These are phyloP conservation scores for Reticulascus tulasneorum DNA, from an alignment of 2,329 filamentous ascomycete species.

Conservation along the genomic window DNA sequence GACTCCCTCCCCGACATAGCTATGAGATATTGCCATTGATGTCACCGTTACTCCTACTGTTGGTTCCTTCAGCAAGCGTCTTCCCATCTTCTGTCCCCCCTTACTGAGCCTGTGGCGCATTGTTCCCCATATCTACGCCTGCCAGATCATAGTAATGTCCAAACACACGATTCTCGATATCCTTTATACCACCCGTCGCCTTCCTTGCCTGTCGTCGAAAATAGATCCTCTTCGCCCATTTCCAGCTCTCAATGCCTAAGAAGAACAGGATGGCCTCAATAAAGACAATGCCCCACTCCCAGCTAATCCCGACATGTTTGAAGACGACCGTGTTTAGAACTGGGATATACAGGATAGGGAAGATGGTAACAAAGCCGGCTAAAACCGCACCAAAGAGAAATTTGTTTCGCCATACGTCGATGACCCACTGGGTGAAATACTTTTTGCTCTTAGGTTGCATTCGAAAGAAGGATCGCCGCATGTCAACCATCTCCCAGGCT, in stretches of 20 bases:
- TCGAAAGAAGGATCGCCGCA: conserved; percentile 68
- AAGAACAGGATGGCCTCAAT: conserved; percentile 53
- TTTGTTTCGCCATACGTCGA: conserved; percentile 65
- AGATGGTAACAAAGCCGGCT: conserved; percentile 40
- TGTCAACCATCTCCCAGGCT: conserved; percentile 71
- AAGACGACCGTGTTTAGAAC: conserved; percentile 54
- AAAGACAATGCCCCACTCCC: conserved; percentile 60
- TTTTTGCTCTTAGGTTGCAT: conserved; percentile 61
- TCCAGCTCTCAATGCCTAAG: conserved; percentile 53
- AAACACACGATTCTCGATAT: conserved; percentile 29
- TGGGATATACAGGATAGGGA: conserved; percentile 53
- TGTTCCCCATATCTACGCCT: conserved; percentile 8
- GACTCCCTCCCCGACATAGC: too few species aligned
- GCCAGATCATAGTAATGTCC: conserved; percentile 24
- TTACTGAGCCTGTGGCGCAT: not conserved
- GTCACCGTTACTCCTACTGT: too few species aligned
- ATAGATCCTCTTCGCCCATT: conserved; percentile 50
- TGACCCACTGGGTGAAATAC: conserved; percentile 62
- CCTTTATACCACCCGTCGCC: conserved; percentile 13
- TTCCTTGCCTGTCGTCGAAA: conserved; percentile 25
- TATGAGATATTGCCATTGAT: too few species aligned
- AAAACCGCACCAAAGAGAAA: conserved; percentile 63
- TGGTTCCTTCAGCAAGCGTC: too few species aligned
- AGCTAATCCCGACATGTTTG: conserved; percentile 53
- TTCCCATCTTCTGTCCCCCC: too few species aligned